Evolutionary conservation across 257 asterid genomes (phyloP).

Genomic region (Nicotiana paniculata): DNA sequence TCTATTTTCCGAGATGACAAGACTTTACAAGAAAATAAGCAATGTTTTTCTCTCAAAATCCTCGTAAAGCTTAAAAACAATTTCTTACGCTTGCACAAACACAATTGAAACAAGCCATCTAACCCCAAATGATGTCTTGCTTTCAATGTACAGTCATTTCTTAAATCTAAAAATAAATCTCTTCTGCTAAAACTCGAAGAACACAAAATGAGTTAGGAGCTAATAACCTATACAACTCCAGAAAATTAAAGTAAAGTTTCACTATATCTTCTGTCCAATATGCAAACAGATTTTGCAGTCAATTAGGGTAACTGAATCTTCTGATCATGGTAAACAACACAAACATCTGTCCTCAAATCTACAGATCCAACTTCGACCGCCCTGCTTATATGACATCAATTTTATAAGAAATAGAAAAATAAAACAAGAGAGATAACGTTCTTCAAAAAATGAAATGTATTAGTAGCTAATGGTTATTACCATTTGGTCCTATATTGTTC

Average conservation of each 20-base stretch:
- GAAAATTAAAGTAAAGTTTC: slow-evolving; percentile 19
- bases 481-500: slow-evolving; percentile 56
- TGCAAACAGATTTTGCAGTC: slow-evolving; percentile 30
- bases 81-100: slow-evolving; percentile 13
- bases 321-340: slow-evolving; percentile 19
- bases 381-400: slow-evolving; percentile 26
- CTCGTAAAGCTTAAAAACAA: neutral
- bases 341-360: slow-evolving; percentile 12
- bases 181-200: slow-evolving; percentile 88
- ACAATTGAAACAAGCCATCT: slow-evolving; percentile 35
- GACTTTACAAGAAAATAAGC: neutral
- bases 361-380: slow-evolving; percentile 44
- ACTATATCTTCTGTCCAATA: slow-evolving; percentile 18
- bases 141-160: slow-evolving; percentile 38
- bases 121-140: slow-evolving; percentile 25
- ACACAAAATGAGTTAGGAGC: slow-evolving; percentile 44
- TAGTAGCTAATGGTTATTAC: slow-evolving; percentile 21
- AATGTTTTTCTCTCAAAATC: neutral
- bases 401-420: neutral
- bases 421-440: neutral
- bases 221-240: slow-evolving; percentile 57
- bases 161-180: slow-evolving; percentile 28
- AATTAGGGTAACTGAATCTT: slow-evolving; percentile 14
- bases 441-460: neutral
- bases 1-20: neutral